Conservation (phyloP, 495 filamentous ascomycete species). For the Daldinia vernicosa region DNA sequence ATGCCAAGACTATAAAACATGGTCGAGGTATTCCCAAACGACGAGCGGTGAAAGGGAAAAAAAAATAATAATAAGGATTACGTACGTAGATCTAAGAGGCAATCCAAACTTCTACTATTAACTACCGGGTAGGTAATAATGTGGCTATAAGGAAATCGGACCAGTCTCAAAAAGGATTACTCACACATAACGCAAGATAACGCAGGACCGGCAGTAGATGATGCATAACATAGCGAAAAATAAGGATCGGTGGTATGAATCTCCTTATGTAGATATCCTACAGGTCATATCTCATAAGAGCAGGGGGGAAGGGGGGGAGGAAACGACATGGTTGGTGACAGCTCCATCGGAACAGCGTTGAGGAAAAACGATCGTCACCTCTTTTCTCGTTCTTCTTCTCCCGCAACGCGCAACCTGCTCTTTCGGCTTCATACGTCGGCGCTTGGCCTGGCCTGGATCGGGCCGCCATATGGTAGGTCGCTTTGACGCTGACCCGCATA, state of each 20-base stretch:
- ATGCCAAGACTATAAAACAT: slow-evolving; percentile 32
- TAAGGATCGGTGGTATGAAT: slow-evolving; percentile 21
- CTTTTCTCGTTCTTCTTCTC: not conserved
- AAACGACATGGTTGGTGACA: slow-evolving; percentile 17
- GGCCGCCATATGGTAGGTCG: slow-evolving; percentile 18
- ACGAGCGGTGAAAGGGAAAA: slow-evolving; percentile 3
- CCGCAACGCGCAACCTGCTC: slow-evolving; percentile 1
- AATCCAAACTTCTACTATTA: not conserved
- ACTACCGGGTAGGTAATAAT: not conserved
- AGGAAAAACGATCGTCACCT: slow-evolving; percentile 10
- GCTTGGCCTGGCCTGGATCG: not conserved
- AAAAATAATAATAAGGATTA: not conserved
- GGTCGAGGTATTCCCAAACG: not conserved
- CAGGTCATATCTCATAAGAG: slow-evolving; percentile 37
- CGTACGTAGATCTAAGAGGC: not conserved
- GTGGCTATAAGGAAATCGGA: not conserved
- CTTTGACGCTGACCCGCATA: slow-evolving; percentile 24
- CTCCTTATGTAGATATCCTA: slow-evolving; percentile 30
- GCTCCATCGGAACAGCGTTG: slow-evolving; percentile 3
- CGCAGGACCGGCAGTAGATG: slow-evolving; percentile 25
- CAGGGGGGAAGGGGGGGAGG: slow-evolving; percentile 3
- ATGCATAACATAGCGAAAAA: slow-evolving; percentile 17
- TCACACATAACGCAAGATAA: slow-evolving; percentile 26
- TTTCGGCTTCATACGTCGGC: slow-evolving; percentile 15
- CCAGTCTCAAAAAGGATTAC: not conserved